phyloP scores from a whole-genome alignment of 306 rosid genomes.

The Coriaria nepalensis region DNA sequence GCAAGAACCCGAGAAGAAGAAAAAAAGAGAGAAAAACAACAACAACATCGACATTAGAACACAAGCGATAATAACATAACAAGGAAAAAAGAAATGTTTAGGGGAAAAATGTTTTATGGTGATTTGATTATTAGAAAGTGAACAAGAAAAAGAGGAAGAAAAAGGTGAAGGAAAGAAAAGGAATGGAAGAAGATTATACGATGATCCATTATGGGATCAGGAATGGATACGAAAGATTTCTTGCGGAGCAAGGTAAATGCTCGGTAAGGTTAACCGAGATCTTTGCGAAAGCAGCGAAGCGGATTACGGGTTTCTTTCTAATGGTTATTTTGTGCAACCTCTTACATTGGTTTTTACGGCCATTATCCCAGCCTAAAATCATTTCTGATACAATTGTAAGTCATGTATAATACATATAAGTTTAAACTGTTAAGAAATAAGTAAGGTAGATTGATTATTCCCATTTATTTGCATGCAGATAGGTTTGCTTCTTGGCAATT shows the following conservation, averaged over 20 bases:
- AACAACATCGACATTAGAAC: neutral
- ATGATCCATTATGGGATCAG: no score
- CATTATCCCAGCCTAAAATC: constrained; percentile 59
- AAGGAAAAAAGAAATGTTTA: constrained; percentile 1
- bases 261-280: constrained; percentile 28
- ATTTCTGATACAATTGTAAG: constrained; percentile 63
- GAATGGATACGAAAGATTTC: constrained; percentile 3
- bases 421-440: no score
- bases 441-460: no score
- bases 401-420: no score
- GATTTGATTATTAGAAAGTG: constrained; percentile 12
- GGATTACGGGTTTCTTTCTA: constrained; percentile 39
- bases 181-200: neutral
- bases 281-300: constrained; percentile 18
- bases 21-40: constrained; percentile 10
- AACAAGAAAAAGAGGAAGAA: constrained; percentile 6
- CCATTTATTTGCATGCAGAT: constrained; percentile 59
- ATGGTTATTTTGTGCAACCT: constrained; percentile 61
- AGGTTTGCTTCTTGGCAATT: constrained; percentile 58
- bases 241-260: constrained; percentile 28
- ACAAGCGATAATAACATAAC: no score
- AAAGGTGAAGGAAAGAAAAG: constrained; percentile 12
- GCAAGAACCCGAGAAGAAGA: constrained; percentile 9
- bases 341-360: constrained; percentile 42
- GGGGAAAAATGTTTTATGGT: constrained; percentile 9